These are phyloP conservation scores for Amyloporia xantha DNA, from an alignment of 768 basidiomycete genomes.

Conservation along the genomic window DNA sequence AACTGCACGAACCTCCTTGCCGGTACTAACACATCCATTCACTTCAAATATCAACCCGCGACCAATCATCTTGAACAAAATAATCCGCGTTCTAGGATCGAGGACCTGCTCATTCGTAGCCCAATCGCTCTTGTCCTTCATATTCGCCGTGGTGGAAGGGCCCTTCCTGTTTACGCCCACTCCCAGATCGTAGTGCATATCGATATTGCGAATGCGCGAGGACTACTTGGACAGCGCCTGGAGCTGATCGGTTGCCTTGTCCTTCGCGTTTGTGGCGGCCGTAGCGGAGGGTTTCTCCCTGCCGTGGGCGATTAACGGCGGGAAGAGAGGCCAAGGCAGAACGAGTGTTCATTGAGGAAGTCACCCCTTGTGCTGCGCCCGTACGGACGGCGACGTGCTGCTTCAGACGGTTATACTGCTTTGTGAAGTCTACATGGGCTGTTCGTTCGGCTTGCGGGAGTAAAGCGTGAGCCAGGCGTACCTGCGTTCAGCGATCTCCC, in stretches of 20 bases:
- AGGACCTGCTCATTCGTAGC: conserved; percentile 97
- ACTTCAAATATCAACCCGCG: conserved; percentile 83
- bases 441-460: conserved; percentile 1
- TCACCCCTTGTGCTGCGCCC: conserved; percentile 57
- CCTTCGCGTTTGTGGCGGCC: conserved; percentile 31
- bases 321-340: conserved; percentile 56
- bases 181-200: conserved; percentile 58
- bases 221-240: conserved; percentile 71
- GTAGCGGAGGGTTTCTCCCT: conserved; percentile 15
- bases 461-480: conserved; percentile 24
- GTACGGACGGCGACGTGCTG: conserved; percentile 85
- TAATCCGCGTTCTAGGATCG: conserved; percentile 87
- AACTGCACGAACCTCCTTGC: conserved; percentile 76
- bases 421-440: conserved; percentile 79
- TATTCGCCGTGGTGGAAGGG: conserved; percentile 77
- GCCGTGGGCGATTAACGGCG: conserved; percentile 64
- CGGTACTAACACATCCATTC: conserved; percentile 95
- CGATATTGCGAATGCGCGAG: conserved; percentile 67
- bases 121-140: conserved; percentile 94
- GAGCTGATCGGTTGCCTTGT: conserved; percentile 66
- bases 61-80: conserved; percentile 94
- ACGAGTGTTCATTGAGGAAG: conserved; percentile 44
- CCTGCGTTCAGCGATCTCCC: conserved; percentile 84
- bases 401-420: conserved; percentile 91
- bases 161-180: conserved; percentile 90